These are phyloP conservation scores for Oropetium thomaeum DNA, from an alignment of 176 grass and related monocot genomes.

Conservation along the genomic window DNA sequence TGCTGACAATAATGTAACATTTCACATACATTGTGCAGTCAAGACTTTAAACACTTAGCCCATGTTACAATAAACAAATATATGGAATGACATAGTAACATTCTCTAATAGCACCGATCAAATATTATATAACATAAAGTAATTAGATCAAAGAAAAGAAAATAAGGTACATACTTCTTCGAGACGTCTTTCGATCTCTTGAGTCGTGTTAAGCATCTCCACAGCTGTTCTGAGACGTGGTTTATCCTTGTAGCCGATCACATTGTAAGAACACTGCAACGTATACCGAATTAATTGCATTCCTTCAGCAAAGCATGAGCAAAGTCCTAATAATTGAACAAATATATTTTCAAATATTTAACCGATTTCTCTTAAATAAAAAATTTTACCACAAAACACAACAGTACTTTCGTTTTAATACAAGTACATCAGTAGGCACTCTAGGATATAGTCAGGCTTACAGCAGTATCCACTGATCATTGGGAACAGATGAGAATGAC, in stretches of 20 bases:
- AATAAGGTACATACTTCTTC: conserved; percentile 54
- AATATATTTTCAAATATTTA: neutral
- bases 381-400: neutral
- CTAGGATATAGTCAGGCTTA: neutral
- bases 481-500: neutral
- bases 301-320: neutral
- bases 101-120: no score
- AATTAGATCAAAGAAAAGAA: conserved; percentile 1
- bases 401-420: neutral
- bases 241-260: conserved; percentile 83
- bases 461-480: neutral
- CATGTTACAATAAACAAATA: neutral
- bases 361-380: neutral
- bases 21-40: no score
- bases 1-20: neutral
- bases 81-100: no score
- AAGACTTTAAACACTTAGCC: neutral
- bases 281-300: conserved; percentile 22
- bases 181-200: conserved; percentile 70
- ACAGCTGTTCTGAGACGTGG: conserved; percentile 74
- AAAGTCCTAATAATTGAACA: neutral
- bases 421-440: neutral
- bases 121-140: conserved; percentile 21
- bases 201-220: conserved; percentile 65
- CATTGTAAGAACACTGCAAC: conserved; percentile 75